phyloP scores from a whole-genome alignment of 2,329 filamentous ascomycete species.

The Dothidotthia symphoricarpi region DNA sequence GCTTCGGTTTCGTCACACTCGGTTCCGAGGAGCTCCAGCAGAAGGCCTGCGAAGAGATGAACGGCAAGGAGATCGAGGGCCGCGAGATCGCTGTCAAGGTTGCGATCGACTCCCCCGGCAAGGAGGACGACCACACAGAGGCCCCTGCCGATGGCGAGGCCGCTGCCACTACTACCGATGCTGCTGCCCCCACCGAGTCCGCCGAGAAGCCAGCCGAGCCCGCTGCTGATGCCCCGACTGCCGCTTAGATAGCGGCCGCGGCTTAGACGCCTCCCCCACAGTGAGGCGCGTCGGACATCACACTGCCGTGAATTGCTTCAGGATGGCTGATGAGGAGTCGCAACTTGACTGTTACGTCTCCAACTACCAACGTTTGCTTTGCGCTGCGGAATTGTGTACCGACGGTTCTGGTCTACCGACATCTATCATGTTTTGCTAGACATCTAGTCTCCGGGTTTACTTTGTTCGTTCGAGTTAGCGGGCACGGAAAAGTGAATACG shows the following conservation, averaged over 20 bases:
- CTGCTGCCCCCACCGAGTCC: conserved; percentile 19
- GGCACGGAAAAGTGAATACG: conserved; percentile 35
- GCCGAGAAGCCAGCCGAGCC: conserved; percentile 18
- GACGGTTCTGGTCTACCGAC: conserved; percentile 22
- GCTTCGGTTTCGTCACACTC: conserved; percentile 96
- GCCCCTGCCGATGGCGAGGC: conserved; percentile 44
- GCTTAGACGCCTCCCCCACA: conserved; percentile 14
- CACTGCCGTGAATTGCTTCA: conserved; percentile 8
- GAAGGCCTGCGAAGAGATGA: conserved; percentile 98
- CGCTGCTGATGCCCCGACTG: conserved; percentile 29
- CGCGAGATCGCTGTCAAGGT: conserved; percentile 99
- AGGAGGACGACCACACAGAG: conserved; percentile 77
- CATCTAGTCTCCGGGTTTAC: conserved; percentile 28
- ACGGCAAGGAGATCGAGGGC: conserved; percentile 98
- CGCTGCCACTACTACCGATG: conserved; percentile 13
- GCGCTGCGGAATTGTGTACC: conserved; percentile 25
- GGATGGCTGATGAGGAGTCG: conserved; percentile 8
- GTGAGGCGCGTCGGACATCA: conserved; percentile 15
- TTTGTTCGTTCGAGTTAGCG: conserved; percentile 30
- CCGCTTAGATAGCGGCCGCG: conserved; percentile 35
- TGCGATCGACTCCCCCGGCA: conserved; percentile 98
- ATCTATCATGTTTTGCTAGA: conserved; percentile 34
- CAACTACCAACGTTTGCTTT: conserved; percentile 14
- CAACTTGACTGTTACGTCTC: conserved; percentile 14
- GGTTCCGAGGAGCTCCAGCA: conserved; percentile 93